Percentiles rank a stretch among this genome's conserved stretches.
Evolutionary conservation across 331 rosid genomes (phyloP).

Genomic region (Pyracantha coccinea): DNA sequence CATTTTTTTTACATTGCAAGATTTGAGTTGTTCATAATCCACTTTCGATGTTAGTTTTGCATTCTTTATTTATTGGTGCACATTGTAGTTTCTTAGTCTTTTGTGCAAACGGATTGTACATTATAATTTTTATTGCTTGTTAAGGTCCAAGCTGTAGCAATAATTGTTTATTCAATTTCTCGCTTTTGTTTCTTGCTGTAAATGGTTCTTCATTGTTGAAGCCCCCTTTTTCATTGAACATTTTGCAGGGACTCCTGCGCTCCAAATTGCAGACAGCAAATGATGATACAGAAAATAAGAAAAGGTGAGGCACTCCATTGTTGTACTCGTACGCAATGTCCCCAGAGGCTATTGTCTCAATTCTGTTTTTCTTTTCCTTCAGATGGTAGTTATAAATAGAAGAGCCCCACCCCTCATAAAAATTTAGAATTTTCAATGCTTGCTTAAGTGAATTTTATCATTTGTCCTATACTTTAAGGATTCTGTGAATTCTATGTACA

Average conservation of each 20-base stretch:
- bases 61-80: background rate
- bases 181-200: background rate
- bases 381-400: background rate
- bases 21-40: background rate
- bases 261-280: constrained; percentile 79
- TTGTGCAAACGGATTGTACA: background rate
- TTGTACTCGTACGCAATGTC: background rate
- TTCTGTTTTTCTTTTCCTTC: background rate
- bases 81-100: background rate
- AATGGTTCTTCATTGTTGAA: constrained; percentile 4
- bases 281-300: constrained; percentile 65
- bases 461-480: background rate
- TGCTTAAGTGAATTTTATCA: background rate
- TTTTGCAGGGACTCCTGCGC: constrained; percentile 70
- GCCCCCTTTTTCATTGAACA: constrained; percentile 1
- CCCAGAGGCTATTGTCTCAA: background rate
- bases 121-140: background rate
- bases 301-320: constrained; percentile 37
- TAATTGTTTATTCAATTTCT: background rate
- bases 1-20: background rate
- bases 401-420: too few relatives aligned
- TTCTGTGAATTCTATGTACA: background rate
- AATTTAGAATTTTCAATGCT: background rate
- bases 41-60: background rate
- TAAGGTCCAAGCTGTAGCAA: background rate